Evolutionary conservation across 495 filamentous ascomycete species (phyloP), one percentile per base, ranked within the genome.

Genomic region (Copromyces sp.): DNA sequence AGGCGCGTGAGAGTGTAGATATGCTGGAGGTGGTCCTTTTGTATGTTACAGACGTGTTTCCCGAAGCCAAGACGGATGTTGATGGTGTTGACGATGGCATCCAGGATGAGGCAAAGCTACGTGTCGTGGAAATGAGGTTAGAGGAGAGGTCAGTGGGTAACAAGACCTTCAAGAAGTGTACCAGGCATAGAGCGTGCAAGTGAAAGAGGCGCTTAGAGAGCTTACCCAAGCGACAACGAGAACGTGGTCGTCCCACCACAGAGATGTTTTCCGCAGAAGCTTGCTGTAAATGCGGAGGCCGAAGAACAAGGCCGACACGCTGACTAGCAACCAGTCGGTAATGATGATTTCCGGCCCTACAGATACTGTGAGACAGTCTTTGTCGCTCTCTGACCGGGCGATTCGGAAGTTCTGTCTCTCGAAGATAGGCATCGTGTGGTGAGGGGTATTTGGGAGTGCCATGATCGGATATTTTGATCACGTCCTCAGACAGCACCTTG

Each of bases 191-290:
- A 24, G 9, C 20, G 12, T 24, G n/a, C 16, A 41, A 39, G n/a
- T 17, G n/a, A 8, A 37, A 37, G n/a, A 20, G 37, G 39, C 17
- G 35, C 16, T 24, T 24, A 14, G 37, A 17, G 3, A 17, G 74
- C 75, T n/a, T 70, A 78, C 78, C 79, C 79, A 81, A 3, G 76
- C 38, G 6, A 47, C 68, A 24, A 80, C 6, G 9, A 81, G 72
- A 45, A 79, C 20, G 44, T 77, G 68, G 47, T 81, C 80, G 38
- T 80, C 80, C 74, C 74, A 79, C 80, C 80, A 82, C 12, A 82
- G 69, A 0, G 71, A 73, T 39, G 76, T 44, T 29, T 73, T 70
- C 39, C 72, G 74, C 9, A 76, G 68, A 14, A 69, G 47, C 73
- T 82, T 82, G 74, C 79, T 77, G 72, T 78, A 82, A 16, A 82